Evolutionary conservation across 2,329 filamentous ascomycete genomes (phyloP), one percentile per base, ranked within the genome.

Genomic region (Aspergillus sp.): DNA sequence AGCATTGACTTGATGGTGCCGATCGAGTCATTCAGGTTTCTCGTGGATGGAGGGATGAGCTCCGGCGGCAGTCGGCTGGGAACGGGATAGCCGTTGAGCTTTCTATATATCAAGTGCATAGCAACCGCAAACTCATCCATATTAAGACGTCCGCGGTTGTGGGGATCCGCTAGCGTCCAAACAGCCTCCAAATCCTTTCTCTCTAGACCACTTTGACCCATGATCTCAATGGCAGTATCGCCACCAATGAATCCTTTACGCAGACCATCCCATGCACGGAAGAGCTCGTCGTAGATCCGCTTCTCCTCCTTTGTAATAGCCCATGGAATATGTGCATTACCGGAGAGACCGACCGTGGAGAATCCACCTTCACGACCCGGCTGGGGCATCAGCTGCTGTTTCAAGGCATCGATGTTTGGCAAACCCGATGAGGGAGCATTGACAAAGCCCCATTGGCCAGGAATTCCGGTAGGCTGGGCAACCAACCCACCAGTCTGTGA

Each of bases 271-370:
- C 95, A 99, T 5, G 93, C 93, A 66, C 89, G 91, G 83, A 99
- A 99, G 38, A 98, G 87, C 63, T 92, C 87, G 77, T 99, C 95
- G 69, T 99, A 99, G 65, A 96, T 90, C 64, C 91, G 94, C 83
- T 99, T 99, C 78, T 99, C 95, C 66, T 97, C 93, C 77, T 99
- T 99, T 4, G 95, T 99, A 63, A 99, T 95, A 17, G 95, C 93
- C 95, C 95, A 99, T 0, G 95, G 95, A 72, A 99, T 94, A 7
- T 92, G 94, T 0, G 95, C 95, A 79, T 96, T 98, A 56, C 95
- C 95, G 65, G 92, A 89, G 9, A 99, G 84, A 5, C 94, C 94
- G 61, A 90, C 87, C 1, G 93, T 94, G 7, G 92, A 96, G 71
- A 91, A 98, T 19, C 82, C 85, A 28, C 90, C 91, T 77, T 98